phyloP scores from a whole-genome alignment of 1,284 basidiomycete species.

The Irpex lacteus region DNA sequence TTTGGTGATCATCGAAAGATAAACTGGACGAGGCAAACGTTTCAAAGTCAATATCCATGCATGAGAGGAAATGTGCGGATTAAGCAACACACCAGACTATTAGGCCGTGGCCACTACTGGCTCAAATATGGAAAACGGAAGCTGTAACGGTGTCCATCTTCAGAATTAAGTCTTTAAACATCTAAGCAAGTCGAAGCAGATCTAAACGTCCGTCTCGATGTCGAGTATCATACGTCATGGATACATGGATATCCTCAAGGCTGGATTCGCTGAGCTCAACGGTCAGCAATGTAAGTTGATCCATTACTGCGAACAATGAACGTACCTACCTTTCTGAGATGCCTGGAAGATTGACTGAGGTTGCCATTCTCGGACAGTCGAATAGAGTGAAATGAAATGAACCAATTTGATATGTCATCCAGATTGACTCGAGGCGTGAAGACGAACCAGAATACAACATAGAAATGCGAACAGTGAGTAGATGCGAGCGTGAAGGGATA shows the following conservation, averaged over 20 bases:
- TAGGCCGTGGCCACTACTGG: neutral
- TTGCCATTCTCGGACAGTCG: too few species aligned
- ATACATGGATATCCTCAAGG: neutral
- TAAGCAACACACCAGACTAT: neutral
- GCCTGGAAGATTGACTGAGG: too few species aligned
- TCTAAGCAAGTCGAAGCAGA: neutral
- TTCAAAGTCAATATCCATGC: neutral
- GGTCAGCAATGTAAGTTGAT: neutral
- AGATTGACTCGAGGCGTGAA: neutral
- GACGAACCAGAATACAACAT: neutral
- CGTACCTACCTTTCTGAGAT: neutral
- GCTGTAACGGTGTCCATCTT: neutral
- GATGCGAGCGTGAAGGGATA: slow-evolving; percentile 1
- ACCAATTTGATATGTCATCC: neutral
- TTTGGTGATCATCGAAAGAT: neutral
- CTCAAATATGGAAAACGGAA: neutral
- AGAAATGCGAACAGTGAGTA: neutral
- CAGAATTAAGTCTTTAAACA: neutral
- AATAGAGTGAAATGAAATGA: neutral
- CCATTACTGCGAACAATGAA: neutral
- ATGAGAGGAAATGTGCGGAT: neutral
- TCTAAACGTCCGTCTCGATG: neutral
- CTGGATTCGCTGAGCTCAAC: neutral
- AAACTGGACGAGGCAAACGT: neutral
- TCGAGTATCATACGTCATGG: neutral